These are phyloP conservation scores for Pseudomicrostroma phylloplanum DNA, from an alignment of 1,284 basidiomycete genomes.

Conservation along the genomic window DNA sequence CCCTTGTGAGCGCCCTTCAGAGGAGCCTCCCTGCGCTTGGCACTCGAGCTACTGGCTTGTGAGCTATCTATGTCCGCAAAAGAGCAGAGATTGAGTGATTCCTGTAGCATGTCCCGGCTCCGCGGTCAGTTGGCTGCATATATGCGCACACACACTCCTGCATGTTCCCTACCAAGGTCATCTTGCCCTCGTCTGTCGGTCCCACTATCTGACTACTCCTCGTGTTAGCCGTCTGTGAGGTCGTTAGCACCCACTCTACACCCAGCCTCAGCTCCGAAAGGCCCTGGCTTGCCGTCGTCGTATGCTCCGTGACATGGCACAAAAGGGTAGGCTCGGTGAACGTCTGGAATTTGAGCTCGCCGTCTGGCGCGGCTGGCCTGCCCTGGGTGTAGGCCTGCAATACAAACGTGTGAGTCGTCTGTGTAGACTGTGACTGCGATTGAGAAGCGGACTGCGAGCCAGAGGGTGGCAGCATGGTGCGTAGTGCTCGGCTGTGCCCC, in stretches of 20 bases:
- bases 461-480: too few species aligned
- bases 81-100: neutral
- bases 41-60: neutral
- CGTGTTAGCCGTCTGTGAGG: neutral
- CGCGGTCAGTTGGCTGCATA: neutral
- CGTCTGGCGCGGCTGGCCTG: neutral
- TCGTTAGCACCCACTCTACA: neutral
- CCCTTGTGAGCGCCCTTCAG: neutral
- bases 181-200: neutral
- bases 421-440: neutral
- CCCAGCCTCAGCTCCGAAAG: neutral
- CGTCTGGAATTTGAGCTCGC: neutral
- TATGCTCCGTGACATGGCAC: neutral
- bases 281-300: neutral
- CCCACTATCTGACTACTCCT: neutral
- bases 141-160: neutral
- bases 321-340: neutral
- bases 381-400: neutral
- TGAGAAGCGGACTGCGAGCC: neutral
- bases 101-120: neutral
- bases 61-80: neutral
- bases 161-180: neutral
- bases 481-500: too few species aligned
- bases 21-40: neutral
- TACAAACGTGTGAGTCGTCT: neutral